A percentile compares a stretch with the other conserved stretches of the same genome.
Evolutionary conservation across 192 early-diverging fungal species (phyloP).

Genomic region (Backusella morwellensis): DNA sequence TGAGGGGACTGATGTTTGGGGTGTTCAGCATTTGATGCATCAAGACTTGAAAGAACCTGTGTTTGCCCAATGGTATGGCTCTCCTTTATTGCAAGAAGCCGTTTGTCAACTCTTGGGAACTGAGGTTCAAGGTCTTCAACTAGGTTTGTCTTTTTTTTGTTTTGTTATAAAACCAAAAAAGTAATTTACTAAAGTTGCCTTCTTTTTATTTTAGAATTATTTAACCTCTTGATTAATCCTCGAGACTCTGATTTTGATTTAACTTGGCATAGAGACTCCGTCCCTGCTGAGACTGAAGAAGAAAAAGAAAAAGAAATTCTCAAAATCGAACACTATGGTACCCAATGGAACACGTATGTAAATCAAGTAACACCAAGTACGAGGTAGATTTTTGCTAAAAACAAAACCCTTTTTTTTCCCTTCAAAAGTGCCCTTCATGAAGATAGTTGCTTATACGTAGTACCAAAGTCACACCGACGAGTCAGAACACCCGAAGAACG

Average conservation of each 20-base stretch:
- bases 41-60: constrained; percentile 44
- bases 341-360: constrained; percentile 49
- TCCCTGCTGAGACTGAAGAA: constrained; percentile 32
- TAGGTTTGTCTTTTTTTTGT: constrained; percentile 21
- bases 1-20: constrained; percentile 44
- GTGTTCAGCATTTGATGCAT: constrained; percentile 48
- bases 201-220: constrained; percentile 32
- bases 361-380: neutral
- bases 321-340: constrained; percentile 47
- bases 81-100: constrained; percentile 29
- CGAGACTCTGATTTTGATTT: constrained; percentile 43
- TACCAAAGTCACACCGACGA: constrained; percentile 43
- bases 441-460: constrained; percentile 41
- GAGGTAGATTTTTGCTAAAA: neutral
- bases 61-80: constrained; percentile 49
- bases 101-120: constrained; percentile 42
- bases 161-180: neutral
- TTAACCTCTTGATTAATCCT: constrained; percentile 49
- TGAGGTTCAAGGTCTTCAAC: constrained; percentile 36
- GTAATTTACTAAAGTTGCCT: neutral
- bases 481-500: constrained; percentile 42
- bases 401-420: neutral
- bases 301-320: constrained; percentile 39
- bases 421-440: constrained; percentile 41
- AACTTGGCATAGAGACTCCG: constrained; percentile 47